Evolutionary conservation across 2,329 filamentous ascomycete species (phyloP), one percentile per base, ranked within the genome.

Genomic region (Xylariaceae sp.): DNA sequence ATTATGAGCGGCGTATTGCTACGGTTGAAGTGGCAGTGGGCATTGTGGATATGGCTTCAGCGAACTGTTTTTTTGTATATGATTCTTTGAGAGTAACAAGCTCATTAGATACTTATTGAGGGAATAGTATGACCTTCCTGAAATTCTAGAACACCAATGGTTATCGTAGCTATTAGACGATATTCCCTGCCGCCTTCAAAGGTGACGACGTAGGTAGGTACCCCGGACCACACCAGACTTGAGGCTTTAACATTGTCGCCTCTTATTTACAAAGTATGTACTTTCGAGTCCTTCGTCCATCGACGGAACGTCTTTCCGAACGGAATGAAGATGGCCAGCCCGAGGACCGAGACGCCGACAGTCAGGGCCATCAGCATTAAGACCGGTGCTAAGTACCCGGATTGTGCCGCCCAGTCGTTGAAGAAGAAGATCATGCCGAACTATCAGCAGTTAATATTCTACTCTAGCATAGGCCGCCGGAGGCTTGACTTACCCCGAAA

Each of bases 361-460:
- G 66, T 68, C 18, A 69, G 50, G 2, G 60, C 67, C 67, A 71
- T 70, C 20, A 70, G 50, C 29, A 63, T 57, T 9, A 71, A 41
- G 0, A 71, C 48, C 0, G 69, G 70, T 3, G 50, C 53, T n/a
- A 71, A 52, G 32, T 65, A 70, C 2, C 67, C 68, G 7, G 60
- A 56, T 2, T 47, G 37, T 0, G 61, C 63, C 12, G 61, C 63
- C 68, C 66, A 70, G 55, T 69, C 61, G 44, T 69, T 70, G 57
- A 61, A 67, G 48, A 57, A 71, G 54, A 67, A 70, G 7, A 70
- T 65, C 66, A 71, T 69, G 1, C 65, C 69, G 45, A 72, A 71
- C 70, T 71, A 29, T 19, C 41, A 41, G 9, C 19, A 16, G 46
- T 46, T 14, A 40, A 29, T 5, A 44, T 37, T 37, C 5, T 4